Evolutionary conservation across 2,329 filamentous ascomycete genomes (phyloP), one percentile per base, ranked within the genome.

Genomic region (Chaetomiaceae sp.): DNA sequence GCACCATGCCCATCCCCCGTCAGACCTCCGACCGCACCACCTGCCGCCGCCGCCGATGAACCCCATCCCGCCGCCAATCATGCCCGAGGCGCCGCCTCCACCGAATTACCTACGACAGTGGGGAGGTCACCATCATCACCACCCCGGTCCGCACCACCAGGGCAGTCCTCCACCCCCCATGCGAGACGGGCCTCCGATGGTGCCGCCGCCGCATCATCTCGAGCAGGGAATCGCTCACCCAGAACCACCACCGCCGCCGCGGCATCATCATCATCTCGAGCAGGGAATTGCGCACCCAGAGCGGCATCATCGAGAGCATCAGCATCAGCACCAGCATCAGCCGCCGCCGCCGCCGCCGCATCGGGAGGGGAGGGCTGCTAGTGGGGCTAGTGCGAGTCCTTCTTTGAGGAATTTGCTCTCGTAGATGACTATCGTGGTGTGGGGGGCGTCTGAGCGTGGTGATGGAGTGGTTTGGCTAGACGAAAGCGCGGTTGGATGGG

Each of bases 331-430:
- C 45, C 31, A 14, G 27, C n/a, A 12, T 9, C 33, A 20, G 17
- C 52, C 29, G 8, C 47, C 45, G 3, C 55, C 44, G 14, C 47
- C 52, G 12, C 61, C 66, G 64, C 61, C 61, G 43, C 27, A 48
- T 27, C 42, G 67, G 48, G 76, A 80, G 45, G 67, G 57, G 19
- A 72, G 78, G 44, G 73, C 77, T 29, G 71, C 77, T 27, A 80
- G 79, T 47, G 86, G 86, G n/a, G 87, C 87, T 4, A 91, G 88
- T 63, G 86, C 87, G 15, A 91, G 84, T 64, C 87, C 88, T 11
- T 90, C 87, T 9, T 68, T 91, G 57, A 82, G 84, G 62, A 91
- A 91, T 63, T 69, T 91, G 45, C 76, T 91, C 50, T 61, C 59
- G n/a, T 63, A 50, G n/a, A 12, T 31, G 9, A 3, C 9, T 27